Percentiles rank a stretch among this genome's conserved stretches.
These are phyloP conservation scores for Globisporangium apiculatum DNA, from an alignment of 352 stramenopile species.

Conservation along the genomic window DNA sequence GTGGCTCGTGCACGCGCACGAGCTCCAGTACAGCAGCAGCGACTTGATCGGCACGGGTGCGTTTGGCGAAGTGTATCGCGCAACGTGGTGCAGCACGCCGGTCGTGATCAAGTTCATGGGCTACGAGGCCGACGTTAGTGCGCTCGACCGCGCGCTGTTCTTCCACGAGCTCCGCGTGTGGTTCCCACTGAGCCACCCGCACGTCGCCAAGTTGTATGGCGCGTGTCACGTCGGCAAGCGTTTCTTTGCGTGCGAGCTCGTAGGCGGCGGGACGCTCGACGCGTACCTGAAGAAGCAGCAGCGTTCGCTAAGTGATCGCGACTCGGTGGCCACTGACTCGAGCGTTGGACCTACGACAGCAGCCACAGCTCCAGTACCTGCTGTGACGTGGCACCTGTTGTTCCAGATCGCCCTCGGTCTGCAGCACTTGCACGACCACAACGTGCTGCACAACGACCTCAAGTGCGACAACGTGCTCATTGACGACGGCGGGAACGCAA, in stretches of 20 bases:
- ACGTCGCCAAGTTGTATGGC: neutral
- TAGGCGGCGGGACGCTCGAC: neutral
- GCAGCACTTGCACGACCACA: neutral
- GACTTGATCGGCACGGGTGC: neutral
- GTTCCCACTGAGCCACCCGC: neutral
- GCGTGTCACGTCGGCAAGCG: neutral
- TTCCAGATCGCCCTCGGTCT: neutral
- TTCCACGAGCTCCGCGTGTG: neutral
- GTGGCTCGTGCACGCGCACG: neutral
- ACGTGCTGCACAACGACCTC: slow-evolving; percentile 7
- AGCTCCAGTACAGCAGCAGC: neutral
- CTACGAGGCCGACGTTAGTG: neutral
- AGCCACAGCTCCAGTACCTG: neutral
- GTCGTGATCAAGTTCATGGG: neutral
- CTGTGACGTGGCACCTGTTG: neutral
- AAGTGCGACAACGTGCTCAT: slow-evolving; percentile 26
- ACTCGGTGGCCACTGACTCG: no score
- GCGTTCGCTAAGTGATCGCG: no score
- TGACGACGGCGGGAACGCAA: slow-evolving; percentile 15
- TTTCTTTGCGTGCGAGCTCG: neutral
- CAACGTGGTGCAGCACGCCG: neutral
- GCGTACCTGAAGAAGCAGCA: neutral
- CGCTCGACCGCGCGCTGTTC: neutral
- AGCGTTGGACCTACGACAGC: neutral
- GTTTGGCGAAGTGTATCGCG: neutral